Evolutionary conservation across 202 grass and related monocot genomes (phyloP).

Genomic region (Carex arenaria): DNA sequence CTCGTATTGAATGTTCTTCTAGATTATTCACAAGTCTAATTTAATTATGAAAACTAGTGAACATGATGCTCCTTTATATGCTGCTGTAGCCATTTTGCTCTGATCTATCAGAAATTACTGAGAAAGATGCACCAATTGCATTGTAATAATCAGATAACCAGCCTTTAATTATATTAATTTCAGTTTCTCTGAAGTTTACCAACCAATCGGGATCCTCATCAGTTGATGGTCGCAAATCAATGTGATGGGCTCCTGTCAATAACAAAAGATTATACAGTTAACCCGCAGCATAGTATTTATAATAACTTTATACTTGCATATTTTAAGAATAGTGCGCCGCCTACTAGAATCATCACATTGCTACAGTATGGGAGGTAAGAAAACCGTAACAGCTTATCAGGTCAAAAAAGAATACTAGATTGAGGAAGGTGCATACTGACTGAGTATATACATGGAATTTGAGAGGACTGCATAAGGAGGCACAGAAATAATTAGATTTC

Average conservation of each 20-base stretch:
- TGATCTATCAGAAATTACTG: conserved; percentile 2
- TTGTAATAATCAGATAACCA: conserved; percentile 69
- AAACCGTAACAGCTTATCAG: not conserved
- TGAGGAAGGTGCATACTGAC: not conserved
- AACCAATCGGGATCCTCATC: conserved; percentile 73
- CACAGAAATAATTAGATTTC: not conserved
- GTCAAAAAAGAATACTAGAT: not conserved
- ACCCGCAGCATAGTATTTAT: not conserved
- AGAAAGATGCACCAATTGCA: conserved; percentile 25
- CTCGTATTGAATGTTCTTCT: not conserved
- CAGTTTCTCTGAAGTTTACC: conserved; percentile 57
- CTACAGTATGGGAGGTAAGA: not conserved
- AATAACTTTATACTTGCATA: not conserved
- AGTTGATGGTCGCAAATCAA: conserved; percentile 56
- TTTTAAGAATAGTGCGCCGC: not conserved
- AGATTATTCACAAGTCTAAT: not conserved
- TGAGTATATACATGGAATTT: not conserved
- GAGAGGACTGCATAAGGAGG: not conserved
- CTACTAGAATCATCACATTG: not conserved
- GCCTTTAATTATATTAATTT: conserved; percentile 58
- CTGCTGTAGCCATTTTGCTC: not conserved
- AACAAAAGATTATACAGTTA: conserved; percentile 3
- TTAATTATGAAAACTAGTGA: not conserved
- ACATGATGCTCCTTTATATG: not conserved
- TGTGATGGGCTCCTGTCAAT: conserved; percentile 77